Evolutionary conservation across 1,139 yeast species (phyloP), one percentile per base, ranked within the genome.

Genomic region (Candida anutae): DNA sequence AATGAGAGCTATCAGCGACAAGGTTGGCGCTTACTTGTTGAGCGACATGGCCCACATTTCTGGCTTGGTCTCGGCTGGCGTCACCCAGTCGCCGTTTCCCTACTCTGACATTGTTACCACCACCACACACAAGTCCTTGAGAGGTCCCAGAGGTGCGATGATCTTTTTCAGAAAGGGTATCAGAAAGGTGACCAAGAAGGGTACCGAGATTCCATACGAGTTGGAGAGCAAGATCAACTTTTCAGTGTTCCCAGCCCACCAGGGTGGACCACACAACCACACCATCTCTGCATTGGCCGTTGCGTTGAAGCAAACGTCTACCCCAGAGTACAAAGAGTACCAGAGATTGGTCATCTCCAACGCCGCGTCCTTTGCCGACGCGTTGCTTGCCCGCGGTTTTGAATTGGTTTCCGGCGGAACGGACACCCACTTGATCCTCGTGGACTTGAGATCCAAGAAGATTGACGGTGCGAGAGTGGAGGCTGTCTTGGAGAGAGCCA

Each of bases 71-170:
- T 81, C 95, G 38, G 95, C 96, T 33, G 87, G 84, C 41, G 95
- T 87, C 34, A 81, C 88, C 27, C 85, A 80, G 31, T 80, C 94
- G 27, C 97, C 97, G 37, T 88, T 88, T 69, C 90, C 85, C 53
- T 79, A 77, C 60, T 84, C 96, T 29, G 97, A 88, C 54, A 82
- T 88, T 41, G 97, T 88, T 53, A 88, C 97, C 42, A 88, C 97
- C 43, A 88, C 97, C 36, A 87, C 97, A 29, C 97, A 88, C 68
- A 88, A 88, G 67, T 85, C 95, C 17, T 74, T 88, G 50, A 81
- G 97, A 68, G 97, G 97, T 25, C 97, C 97, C 58, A 82, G 97
- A 71, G 97, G 97, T 54, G 95, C 97, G 30, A 87, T 88, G 95
- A 88, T 88, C 53, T 88, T 88, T 68, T 88, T 74, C 72, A 83